Evolutionary conservation across 768 basidiomycete genomes (phyloP), one percentile per base, ranked within the genome.

Genomic region (Auricularia sp.): DNA sequence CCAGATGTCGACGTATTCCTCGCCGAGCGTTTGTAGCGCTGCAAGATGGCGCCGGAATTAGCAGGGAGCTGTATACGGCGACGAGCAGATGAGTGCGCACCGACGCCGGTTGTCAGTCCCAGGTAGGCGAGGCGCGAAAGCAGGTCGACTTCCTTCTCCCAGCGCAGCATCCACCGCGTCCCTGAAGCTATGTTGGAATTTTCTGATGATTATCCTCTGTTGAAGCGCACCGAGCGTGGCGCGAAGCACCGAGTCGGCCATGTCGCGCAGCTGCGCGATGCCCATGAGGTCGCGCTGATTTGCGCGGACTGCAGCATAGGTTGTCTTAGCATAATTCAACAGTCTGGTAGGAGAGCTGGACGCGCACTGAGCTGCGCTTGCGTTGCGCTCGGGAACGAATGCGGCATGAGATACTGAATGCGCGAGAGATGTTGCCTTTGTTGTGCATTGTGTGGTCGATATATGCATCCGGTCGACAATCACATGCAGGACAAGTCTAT

Each of bases 1-100:
- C 89, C 91, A 90, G 39, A 89, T 86, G 70, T 89, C 88, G 1
- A 90, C 92, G 70, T 94, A 94, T 71, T 94, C 92, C 73, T 94
- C 92, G n/a, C 92, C 92, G 1, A 94, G 79, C 3, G 89, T 92
- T 74, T 94, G 92, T 10, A 81, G 82, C 16, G 86, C 92, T 94
- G 66, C 3, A 62, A 45, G 8, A 65, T 68, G 42, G 35, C 18
- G n/a, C 36, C 13, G 16, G 45, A 54, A 16, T 37, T 34, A 13
- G 24, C 37, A 62, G 16, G 45, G 47, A 66, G 68, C 61, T 6
- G 29, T 33, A 39, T 56, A 56, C 7, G 45, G 39, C 62, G 54
- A 63, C 29, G 59, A 54, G 3, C 21, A 59, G 29, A 51, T 42
- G 35, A 54, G 44, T 18, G 69, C 77, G 65, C 69, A 91, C 92